Base-by-base conservation (phyloP, 345 rosid genomes). In the Carallia pectinifolia region DNA sequence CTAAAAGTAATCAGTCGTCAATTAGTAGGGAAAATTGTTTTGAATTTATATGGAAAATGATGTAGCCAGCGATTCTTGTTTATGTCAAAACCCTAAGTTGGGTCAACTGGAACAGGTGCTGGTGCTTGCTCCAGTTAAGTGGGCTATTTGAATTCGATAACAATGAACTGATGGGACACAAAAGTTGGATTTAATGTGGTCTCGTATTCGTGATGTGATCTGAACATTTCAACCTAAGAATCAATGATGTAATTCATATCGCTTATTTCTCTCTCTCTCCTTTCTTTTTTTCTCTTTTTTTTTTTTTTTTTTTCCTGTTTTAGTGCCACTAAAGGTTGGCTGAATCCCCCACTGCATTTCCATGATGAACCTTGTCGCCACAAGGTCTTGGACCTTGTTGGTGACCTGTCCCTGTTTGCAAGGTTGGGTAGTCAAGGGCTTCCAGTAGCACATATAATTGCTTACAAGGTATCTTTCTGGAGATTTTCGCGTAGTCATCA, bases 331-430 rank as follows among this genome's bases (percentile, higher is more conserved):
- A 69, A 83, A 81, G 98, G 98, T 73, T 91, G 98, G 98, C 74
- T 94, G 85, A 94, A 94, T 69, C 92, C 86, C 6, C 92, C 97
- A 1, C 79, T 90, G 38, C 93, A 69, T 60, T 94, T 86, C 74
- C 77, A 75, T 9, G 79, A 88, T 30, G 97, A 91, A 81, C 89
- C 97, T 50, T 88, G 91, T 81, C 89, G 97, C 36, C 98, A 94
- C 74, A 94, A 94, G 85, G 82, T 84, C 71, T 79, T 94, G 69
- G 98, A 94, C 81, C 85, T 94, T 74, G 71, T 91, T 15, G 97
- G 98, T 16, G 98, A 94, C 71, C 82, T 94, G 66, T 87, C 98
- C 67, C 86, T 94, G 39, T 74, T 81, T 74, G 93, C 93, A 64
- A 72, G 31, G 56, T 77, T 27, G 38, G 97, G 97, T 37, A 88